Base-by-base conservation (phyloP, 2,329 filamentous ascomycete species). In the Fusarium bulbicola region DNA sequence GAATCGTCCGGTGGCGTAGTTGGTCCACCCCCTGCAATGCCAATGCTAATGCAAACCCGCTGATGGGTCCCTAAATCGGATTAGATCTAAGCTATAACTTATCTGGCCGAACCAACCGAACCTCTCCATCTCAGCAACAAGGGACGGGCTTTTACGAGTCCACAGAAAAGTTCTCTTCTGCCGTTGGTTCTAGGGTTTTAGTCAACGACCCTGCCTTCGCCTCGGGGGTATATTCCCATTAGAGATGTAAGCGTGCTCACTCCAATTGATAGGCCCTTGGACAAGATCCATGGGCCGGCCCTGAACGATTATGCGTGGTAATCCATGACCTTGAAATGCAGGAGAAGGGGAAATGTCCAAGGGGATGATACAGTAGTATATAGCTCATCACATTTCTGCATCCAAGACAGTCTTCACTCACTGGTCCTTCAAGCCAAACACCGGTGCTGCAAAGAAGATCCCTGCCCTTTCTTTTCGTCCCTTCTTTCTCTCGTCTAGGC, bases 51-150 rank as follows among this genome's bases (percentile, higher is more conserved):
- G 57, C 45, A 52, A 36, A n/a, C 34, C 20, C 37, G 45, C 37
- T 49, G 24, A 50, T 28, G 56, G 62, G 58, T 40, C 37, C 69
- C 54, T 43, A 54, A 69, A 73, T 72, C 46, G 59, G 70, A 66
- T 70, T 72, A 69, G 70, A 73, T 72, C 65, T 62, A 49, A 49
- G 39, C 26, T 36, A 56, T 28, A 36, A 61, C 32, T 43, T 4
- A 52, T 59, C 37, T 60, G 46, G 36, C 36, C n/a, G n/a, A 39
- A 32, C 34, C 18, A 59, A 39, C 36, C 18, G 20, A 53, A 34
- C 54, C 65, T 59, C 40, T 53, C 54, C 32, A 13, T 34, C 30
- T 59, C 43, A 60, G 63, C 40, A 66, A 40, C 26, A 14, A 45
- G 61, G 62, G 13, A 50, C 46, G 46, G 63, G 37, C 26, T 59